These are phyloP conservation scores for Epithemia pelagica DNA, from an alignment of 108 stramenopile species.

Conservation along the genomic window DNA sequence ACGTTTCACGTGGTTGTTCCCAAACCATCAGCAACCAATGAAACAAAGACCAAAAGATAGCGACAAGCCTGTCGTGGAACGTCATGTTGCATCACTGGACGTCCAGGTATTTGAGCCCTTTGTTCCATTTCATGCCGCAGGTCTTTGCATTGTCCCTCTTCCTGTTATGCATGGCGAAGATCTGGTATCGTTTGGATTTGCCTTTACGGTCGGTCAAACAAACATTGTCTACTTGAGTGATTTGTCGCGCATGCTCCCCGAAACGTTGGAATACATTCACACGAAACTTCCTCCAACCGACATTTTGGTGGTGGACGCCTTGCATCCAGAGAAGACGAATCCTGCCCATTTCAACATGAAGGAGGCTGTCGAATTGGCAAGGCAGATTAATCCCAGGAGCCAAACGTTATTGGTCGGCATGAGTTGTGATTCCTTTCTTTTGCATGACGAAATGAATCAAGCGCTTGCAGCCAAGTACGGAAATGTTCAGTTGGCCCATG, in stretches of 20 bases:
- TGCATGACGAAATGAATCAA: slow-evolving; percentile 74
- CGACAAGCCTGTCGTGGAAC: slow-evolving; percentile 27
- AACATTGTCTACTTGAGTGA: slow-evolving; percentile 79
- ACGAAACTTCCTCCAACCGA: slow-evolving; percentile 63
- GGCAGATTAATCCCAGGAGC: slow-evolving; percentile 37
- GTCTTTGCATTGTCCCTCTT: slow-evolving; percentile 62
- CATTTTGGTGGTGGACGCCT: slow-evolving; percentile 70
- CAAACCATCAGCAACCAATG: slow-evolving; percentile 7
- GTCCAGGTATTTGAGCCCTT: slow-evolving; percentile 49
- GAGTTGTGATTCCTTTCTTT: slow-evolving; percentile 71
- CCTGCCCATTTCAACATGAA: slow-evolving; percentile 62
- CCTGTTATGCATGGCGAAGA: slow-evolving; percentile 87
- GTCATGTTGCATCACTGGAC: slow-evolving; percentile 63
- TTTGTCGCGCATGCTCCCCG: slow-evolving; percentile 61
- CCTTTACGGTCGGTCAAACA: slow-evolving; percentile 48
- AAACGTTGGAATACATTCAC: slow-evolving; percentile 62
- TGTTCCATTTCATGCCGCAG: slow-evolving; percentile 44
- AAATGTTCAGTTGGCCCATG: neutral
- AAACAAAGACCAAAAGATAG: slow-evolving; percentile 1
- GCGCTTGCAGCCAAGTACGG: slow-evolving; percentile 17
- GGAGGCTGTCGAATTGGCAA: slow-evolving; percentile 49
- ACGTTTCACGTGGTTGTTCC: slow-evolving; percentile 73
- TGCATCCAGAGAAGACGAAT: slow-evolving; percentile 31
- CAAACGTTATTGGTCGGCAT: slow-evolving; percentile 74
- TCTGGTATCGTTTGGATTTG: slow-evolving; percentile 68